Evolutionary conservation across 129 eudicot species (phyloP).

Genomic region (Chrysanthemum lavandulifolium): DNA sequence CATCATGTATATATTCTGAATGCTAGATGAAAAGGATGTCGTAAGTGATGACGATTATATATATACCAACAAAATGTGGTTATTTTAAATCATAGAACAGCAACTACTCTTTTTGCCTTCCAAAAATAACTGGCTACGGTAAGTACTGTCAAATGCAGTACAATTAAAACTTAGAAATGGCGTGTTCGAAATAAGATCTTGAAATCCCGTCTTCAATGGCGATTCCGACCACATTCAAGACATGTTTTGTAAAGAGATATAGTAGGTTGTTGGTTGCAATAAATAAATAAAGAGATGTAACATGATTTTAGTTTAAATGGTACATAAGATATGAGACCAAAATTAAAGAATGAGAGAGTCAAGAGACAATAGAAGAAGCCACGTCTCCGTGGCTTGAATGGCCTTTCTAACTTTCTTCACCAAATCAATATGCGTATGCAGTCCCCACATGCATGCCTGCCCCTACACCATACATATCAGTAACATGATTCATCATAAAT

Average conservation of each 20-base stretch:
- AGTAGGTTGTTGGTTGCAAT: conserved; percentile 18
- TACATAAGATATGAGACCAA: conserved; percentile 8
- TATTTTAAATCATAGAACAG: background rate
- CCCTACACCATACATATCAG: conserved; percentile 25
- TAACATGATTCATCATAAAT: conserved; percentile 21
- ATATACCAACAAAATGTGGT: background rate
- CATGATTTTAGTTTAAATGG: conserved; percentile 1
- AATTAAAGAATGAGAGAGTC: conserved; percentile 25
- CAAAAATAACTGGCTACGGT: too few relatives aligned
- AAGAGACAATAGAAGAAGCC: conserved; percentile 31
- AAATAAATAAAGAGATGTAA: conserved; percentile 6
- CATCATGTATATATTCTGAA: background rate
- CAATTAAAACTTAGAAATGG: background rate
- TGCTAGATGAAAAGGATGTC: background rate
- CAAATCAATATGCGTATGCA: conserved; percentile 21
- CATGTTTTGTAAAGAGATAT: conserved; percentile 5
- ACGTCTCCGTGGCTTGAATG: conserved; percentile 21
- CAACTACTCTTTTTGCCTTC: too few relatives aligned
- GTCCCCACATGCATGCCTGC: conserved; percentile 28
- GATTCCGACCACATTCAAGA: conserved; percentile 10
- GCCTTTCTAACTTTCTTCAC: conserved; percentile 23
- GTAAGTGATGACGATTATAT: conserved; percentile 16
- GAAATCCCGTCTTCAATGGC: background rate
- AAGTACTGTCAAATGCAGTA: background rate
- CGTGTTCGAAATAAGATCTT: background rate